These are phyloP conservation scores for Phytophthora idaei DNA, from an alignment of 352 stramenopile genomes.

Conservation along the genomic window DNA sequence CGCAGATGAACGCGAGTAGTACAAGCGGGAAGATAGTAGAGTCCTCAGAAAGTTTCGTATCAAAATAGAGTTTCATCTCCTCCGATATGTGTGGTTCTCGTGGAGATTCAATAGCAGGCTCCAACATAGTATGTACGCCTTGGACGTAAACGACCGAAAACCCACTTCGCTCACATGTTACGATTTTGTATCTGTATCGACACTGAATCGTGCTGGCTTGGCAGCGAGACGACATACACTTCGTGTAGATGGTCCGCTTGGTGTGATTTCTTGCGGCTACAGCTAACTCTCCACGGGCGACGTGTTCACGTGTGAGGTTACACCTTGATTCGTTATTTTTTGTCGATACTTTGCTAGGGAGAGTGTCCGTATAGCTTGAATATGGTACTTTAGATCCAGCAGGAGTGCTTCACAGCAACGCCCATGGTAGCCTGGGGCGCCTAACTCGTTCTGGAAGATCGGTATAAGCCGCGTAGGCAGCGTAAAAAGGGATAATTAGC, in stretches of 20 bases:
- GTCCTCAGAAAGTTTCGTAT: constrained; percentile 1
- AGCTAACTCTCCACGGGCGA: not conserved
- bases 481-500: too few species aligned
- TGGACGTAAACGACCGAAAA: not conserved
- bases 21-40: not conserved
- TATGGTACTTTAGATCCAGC: not conserved
- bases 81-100: not conserved
- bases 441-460: too few species aligned
- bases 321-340: not conserved
- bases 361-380: not conserved
- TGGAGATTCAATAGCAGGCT: not conserved
- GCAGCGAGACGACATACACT: not conserved
- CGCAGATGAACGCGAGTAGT: not conserved
- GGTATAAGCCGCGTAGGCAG: too few species aligned
- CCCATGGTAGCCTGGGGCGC: not conserved
- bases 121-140: not conserved
- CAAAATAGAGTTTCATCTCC: not conserved
- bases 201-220: not conserved
- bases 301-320: not conserved
- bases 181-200: constrained; percentile 1
- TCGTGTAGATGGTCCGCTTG: constrained; percentile 1
- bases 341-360: not conserved
- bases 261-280: not conserved
- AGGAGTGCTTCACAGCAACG: not conserved
- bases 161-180: not conserved